phyloP scores from a whole-genome alignment of 106 monocot genomes.

The Dioscorea alata region DNA sequence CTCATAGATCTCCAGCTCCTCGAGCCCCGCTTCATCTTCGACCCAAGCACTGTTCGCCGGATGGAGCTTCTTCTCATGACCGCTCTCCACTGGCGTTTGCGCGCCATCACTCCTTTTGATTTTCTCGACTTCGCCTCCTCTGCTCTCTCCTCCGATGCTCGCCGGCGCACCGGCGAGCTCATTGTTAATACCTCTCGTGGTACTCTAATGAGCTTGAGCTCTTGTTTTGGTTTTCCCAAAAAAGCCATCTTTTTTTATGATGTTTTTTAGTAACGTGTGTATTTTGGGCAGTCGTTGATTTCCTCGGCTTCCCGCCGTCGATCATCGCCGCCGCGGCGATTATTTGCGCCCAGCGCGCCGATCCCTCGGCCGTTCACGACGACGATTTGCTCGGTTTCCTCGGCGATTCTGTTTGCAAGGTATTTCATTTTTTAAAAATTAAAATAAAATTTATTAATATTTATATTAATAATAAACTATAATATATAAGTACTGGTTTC shows the following conservation, averaged over 20 bases:
- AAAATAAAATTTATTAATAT: neutral
- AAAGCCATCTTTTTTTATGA: neutral
- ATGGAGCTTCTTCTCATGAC: constrained; percentile 83
- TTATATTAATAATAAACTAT: too few relatives aligned
- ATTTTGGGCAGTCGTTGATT: constrained; percentile 47
- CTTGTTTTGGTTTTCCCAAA: neutral
- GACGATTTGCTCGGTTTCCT: constrained; percentile 9
- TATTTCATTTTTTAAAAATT: neutral
- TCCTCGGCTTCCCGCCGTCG: constrained; percentile 51
- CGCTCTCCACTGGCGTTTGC: constrained; percentile 66
- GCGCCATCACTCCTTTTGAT: constrained; percentile 70
- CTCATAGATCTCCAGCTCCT: constrained; percentile 47
- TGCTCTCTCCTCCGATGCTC: too few relatives aligned
- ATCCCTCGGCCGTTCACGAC: constrained; percentile 5
- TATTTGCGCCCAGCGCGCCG: constrained; percentile 22
- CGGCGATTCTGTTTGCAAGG: constrained; percentile 27
- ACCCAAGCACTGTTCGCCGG: constrained; percentile 35
- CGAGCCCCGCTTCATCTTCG: constrained; percentile 48
- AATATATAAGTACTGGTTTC: too few relatives aligned
- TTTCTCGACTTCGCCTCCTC: constrained; percentile 44
- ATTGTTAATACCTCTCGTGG: constrained; percentile 47
- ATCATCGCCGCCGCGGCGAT: constrained; percentile 52
- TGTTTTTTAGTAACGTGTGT: neutral
- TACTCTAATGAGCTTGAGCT: constrained; percentile 11
- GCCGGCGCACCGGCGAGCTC: constrained; percentile 18